Evolutionary conservation across 75 land plant species (phyloP), one percentile per base, ranked within the genome.

Genomic region (Gnetum montanum): DNA sequence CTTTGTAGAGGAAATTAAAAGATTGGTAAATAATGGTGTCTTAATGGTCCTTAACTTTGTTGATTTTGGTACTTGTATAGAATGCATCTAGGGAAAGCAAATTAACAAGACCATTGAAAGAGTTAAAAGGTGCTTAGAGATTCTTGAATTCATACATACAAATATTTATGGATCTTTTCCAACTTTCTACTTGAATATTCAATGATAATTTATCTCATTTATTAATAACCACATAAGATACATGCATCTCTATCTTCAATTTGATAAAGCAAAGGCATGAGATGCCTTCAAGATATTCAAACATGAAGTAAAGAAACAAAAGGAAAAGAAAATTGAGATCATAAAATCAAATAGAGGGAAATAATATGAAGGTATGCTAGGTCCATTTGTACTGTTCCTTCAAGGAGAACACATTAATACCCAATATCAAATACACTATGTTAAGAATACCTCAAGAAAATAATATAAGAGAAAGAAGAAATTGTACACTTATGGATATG

Each of bases 41-140:
- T n/a, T n/a, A n/a, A n/a, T n/a, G n/a, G n/a, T n/a, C n/a, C n/a
- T n/a, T n/a, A n/a, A n/a, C n/a, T n/a, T n/a, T n/a, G n/a, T 50
- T 33, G 8, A 61, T 37, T 61, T n/a, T 33, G 34, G 34, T 19
- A 19, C 22, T 15, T 49, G 63, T 61, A 35, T 61, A 7, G 60
- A 55, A 48, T 64, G 46, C 59, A 54, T 64, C 16, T 43, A 54
- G 59, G 67, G 24, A 27, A 64, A 64, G 49, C 59, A 65, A 20
- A 65, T 29, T 0, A 46, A 57, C 13, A 57, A 38, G 10, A 34
- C 11, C 25, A 65, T 57, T 8, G 34, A 46, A 23, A 12, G 60
- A 57, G 68, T 60, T 43, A 65, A 33, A 43, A 65, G 51, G 41
- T 57, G 47, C 19, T 33, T 5, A 31, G 33, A 37, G 7, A 38